Conservation (phyloP, 805 yeast genomes). For the Cyberlindnera petersonii region DNA sequence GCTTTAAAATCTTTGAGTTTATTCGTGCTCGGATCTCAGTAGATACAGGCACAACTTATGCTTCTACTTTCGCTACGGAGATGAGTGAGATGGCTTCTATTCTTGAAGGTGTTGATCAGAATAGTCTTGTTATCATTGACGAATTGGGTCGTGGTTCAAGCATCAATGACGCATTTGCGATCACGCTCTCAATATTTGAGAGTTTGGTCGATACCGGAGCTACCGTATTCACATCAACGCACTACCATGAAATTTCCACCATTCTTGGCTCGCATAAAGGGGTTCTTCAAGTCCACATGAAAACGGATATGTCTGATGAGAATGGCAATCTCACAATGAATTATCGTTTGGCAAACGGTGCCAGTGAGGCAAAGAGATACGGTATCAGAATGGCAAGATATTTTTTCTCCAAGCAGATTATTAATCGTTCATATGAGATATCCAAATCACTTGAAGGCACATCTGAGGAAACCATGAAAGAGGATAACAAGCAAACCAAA, state of each 20-base stretch:
- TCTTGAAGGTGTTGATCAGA: slow-evolving; percentile 31
- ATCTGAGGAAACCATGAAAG: slow-evolving; percentile 1
- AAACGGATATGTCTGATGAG: slow-evolving; percentile 20
- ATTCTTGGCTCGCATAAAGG: slow-evolving; percentile 32
- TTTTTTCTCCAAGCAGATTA: slow-evolving; percentile 25
- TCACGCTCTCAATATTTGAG: slow-evolving; percentile 43
- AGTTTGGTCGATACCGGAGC: slow-evolving; percentile 29
- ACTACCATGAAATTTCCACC: slow-evolving; percentile 40
- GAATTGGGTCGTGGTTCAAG: slow-evolving; percentile 55
- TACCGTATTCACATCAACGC: slow-evolving; percentile 41
- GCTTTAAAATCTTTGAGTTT: slow-evolving; percentile 36
- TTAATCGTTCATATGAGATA: slow-evolving; percentile 29
- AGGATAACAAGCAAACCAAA: slow-evolving; percentile 2
- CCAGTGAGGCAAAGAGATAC: slow-evolving; percentile 28
- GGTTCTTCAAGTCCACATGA: slow-evolving; percentile 38
- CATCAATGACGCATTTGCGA: slow-evolving; percentile 48
- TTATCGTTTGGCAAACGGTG: slow-evolving; percentile 28
- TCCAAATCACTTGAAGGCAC: slow-evolving; percentile 17
- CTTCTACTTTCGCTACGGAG: slow-evolving; percentile 43
- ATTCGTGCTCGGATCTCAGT: slow-evolving; percentile 37
- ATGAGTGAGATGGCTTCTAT: slow-evolving; percentile 47
- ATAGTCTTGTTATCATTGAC: slow-evolving; percentile 44
- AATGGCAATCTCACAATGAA: slow-evolving; percentile 28
- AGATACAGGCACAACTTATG: slow-evolving; percentile 29
- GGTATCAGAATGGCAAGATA: slow-evolving; percentile 29